These are phyloP conservation scores for Diaporthe aspalathi DNA, from an alignment of 2,329 filamentous ascomycete species.

Conservation along the genomic window DNA sequence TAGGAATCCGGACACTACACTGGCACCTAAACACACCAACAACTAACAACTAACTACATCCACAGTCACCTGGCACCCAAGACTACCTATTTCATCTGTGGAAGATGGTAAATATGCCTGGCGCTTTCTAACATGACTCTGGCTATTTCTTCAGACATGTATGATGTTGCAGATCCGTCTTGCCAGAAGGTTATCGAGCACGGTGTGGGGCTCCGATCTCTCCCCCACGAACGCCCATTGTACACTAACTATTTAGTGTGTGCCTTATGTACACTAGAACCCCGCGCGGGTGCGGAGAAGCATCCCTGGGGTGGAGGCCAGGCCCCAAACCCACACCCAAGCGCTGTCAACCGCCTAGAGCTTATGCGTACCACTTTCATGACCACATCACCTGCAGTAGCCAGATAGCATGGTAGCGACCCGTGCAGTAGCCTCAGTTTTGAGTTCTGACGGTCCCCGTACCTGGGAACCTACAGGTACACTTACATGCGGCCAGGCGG, in stretches of 20 bases:
- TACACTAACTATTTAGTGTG: no score
- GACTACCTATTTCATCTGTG: no score
- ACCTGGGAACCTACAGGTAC: not conserved
- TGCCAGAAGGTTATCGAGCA: no score
- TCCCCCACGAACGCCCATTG: not conserved
- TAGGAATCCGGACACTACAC: no score
- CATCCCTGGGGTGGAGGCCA: not conserved
- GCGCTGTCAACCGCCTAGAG: not conserved
- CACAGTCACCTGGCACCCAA: no score
- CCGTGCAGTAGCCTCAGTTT: constrained; percentile 8
- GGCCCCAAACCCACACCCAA: not conserved
- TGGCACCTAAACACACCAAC: no score
- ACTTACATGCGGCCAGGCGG: not conserved
- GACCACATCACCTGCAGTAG: not conserved
- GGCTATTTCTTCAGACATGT: no score
- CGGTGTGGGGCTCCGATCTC: not conserved
- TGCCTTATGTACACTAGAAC: not conserved
- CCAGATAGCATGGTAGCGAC: not conserved
- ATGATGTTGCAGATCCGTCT: no score
- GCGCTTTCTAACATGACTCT: no score
- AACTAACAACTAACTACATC: no score
- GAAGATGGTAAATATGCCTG: no score
- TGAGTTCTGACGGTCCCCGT: constrained; percentile 10
- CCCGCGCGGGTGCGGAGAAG: not conserved
- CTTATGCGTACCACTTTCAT: not conserved